Conservation (phyloP, 768 basidiomycete genomes). For the Lentinus brumalis region DNA sequence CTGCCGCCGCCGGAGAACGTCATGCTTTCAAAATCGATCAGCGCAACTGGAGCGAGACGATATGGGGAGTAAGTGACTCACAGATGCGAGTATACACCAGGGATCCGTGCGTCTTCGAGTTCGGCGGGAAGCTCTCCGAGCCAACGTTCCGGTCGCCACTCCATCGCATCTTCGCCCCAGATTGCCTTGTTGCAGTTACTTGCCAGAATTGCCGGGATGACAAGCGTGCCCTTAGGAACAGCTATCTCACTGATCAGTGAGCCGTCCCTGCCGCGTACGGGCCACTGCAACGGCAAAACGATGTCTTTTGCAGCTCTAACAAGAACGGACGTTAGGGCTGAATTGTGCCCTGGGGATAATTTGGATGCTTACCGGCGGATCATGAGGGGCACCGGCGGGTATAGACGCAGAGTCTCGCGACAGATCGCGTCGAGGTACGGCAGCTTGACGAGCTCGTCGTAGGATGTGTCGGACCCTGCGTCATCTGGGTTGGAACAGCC, state of each 20-base stretch:
- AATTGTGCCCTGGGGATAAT: too few relatives aligned
- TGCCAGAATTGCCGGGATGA: conserved; percentile 43
- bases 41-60: neutral
- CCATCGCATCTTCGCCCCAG: conserved; percentile 35
- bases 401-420: conserved; percentile 57
- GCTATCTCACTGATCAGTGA: conserved; percentile 38
- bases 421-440: conserved; percentile 67
- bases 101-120: conserved; percentile 9
- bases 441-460: conserved; percentile 30
- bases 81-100: conserved; percentile 17
- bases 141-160: conserved; percentile 47
- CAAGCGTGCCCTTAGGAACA: conserved; percentile 45
- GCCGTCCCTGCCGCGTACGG: conserved; percentile 44
- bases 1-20: conserved; percentile 25
- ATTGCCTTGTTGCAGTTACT: conserved; percentile 53
- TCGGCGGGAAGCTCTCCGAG: conserved; percentile 6
- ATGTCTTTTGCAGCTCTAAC: conserved; percentile 40
- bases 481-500: conserved; percentile 10
- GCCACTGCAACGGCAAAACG: conserved; percentile 52
- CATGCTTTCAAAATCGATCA: conserved; percentile 14
- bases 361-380: conserved; percentile 3
- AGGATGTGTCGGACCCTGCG: conserved; percentile 31
- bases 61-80: neutral
- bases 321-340: conserved; percentile 5
- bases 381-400: conserved; percentile 21